These are phyloP conservation scores for Malus sieversii DNA, from an alignment of 306 rosid species.

Conservation along the genomic window DNA sequence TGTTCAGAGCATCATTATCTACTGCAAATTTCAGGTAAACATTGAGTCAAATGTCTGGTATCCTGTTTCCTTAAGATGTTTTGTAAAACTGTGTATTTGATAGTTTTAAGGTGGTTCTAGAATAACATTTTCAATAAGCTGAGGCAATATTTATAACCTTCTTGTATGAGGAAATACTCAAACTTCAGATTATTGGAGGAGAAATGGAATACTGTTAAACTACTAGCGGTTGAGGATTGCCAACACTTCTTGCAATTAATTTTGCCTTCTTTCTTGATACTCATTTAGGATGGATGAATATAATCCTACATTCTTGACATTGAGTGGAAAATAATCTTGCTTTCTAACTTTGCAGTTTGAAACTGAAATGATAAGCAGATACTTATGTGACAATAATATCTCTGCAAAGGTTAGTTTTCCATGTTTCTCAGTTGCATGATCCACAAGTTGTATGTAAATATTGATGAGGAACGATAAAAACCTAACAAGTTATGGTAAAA, in stretches of 20 bases:
- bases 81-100: background rate
- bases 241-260: background rate
- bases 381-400: conserved; percentile 61
- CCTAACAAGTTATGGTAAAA: conserved; percentile 25
- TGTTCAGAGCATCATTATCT: conserved; percentile 74
- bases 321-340: conserved; percentile 5
- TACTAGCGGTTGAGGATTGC: conserved; percentile 6
- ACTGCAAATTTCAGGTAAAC: conserved; percentile 93
- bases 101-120: background rate
- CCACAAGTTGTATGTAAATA: conserved; percentile 10
- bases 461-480: conserved; percentile 10
- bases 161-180: background rate
- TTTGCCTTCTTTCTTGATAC: background rate
- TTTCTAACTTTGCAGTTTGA: conserved; percentile 55
- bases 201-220: background rate
- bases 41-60: conserved; percentile 6
- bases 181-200: conserved; percentile 13
- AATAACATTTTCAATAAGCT: background rate
- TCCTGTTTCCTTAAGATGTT: background rate
- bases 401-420: conserved; percentile 67
- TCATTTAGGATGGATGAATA: conserved; percentile 9
- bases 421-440: conserved; percentile 15
- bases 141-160: background rate
- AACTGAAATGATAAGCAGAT: conserved; percentile 64
- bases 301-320: background rate